Percentiles rank a stretch among this genome's conserved stretches.
Evolutionary conservation across 2,329 filamentous ascomycete genomes (phyloP).

Genomic region (Akanthomyces muscarius): DNA sequence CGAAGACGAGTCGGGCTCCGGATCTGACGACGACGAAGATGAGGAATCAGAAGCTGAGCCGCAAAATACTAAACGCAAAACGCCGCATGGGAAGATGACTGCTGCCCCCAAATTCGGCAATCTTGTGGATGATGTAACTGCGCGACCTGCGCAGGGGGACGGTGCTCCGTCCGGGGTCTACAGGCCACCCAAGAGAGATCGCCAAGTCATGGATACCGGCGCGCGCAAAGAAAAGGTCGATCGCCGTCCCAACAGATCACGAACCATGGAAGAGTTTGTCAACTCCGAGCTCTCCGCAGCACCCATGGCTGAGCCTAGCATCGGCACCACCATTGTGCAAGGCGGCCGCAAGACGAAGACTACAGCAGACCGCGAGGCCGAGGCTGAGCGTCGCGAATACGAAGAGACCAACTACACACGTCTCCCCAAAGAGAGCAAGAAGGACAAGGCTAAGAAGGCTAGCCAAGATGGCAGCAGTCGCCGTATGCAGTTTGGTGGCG

Average conservation of each 20-base stretch:
- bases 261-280: slow-evolving; percentile 89
- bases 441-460: slow-evolving; percentile 66
- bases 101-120: slow-evolving; percentile 31
- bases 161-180: slow-evolving; percentile 66
- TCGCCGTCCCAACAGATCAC: slow-evolving; percentile 65
- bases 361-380: slow-evolving; percentile 67
- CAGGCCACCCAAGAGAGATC: slow-evolving; percentile 81
- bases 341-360: slow-evolving; percentile 79
- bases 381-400: slow-evolving; percentile 77
- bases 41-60: slow-evolving; percentile 25
- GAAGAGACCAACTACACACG: slow-evolving; percentile 92
- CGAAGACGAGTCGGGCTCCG: slow-evolving; percentile 27
- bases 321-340: slow-evolving; percentile 81
- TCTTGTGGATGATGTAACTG: slow-evolving; percentile 32
- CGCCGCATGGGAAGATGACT: slow-evolving; percentile 25
- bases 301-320: slow-evolving; percentile 80
- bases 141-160: slow-evolving; percentile 26
- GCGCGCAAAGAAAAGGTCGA: slow-evolving; percentile 55
- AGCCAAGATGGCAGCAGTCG: slow-evolving; percentile 46
- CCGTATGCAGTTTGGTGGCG: slow-evolving; percentile 75
- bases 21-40: slow-evolving; percentile 30
- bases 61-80: slow-evolving; percentile 19
- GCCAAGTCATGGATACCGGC: slow-evolving; percentile 73
- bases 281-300: slow-evolving; percentile 76
- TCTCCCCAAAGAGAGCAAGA: slow-evolving; percentile 82